Evolutionary conservation across 2,329 filamentous ascomycete genomes (phyloP).

Genomic region (Thielaviopsis ethacetica): DNA sequence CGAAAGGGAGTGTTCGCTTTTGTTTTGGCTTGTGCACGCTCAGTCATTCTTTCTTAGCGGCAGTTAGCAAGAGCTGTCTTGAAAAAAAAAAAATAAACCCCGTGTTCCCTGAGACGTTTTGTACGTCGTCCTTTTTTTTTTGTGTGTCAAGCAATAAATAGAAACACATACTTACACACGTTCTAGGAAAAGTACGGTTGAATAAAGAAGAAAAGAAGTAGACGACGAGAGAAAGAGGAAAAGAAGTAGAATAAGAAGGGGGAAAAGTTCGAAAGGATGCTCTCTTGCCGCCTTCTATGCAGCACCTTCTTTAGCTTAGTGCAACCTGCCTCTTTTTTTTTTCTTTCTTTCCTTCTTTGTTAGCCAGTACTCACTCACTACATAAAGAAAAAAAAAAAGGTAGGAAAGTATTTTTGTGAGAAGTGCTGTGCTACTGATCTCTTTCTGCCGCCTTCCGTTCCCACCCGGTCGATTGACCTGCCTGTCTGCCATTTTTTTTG

Average conservation of each 20-base stretch:
- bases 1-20: not conserved
- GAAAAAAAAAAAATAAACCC: not conserved
- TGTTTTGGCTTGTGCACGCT: constrained; percentile 5
- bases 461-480: too few relatives aligned
- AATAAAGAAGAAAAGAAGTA: not conserved
- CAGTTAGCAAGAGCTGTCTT: not conserved
- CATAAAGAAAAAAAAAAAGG: not conserved
- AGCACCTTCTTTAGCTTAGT: not conserved
- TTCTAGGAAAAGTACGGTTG: not conserved
- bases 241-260: not conserved
- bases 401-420: too few relatives aligned
- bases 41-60: not conserved
- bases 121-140: not conserved
- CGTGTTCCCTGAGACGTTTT: not conserved
- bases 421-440: not conserved
- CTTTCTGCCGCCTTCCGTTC: not conserved
- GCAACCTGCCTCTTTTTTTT: not conserved
- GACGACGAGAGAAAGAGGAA: not conserved
- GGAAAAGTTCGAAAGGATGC: not conserved
- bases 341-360: not conserved
- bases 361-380: not conserved
- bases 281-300: not conserved
- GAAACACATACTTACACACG: not conserved
- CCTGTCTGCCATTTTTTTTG: too few relatives aligned
- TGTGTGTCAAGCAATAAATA: not conserved